Evolutionary conservation across 2,329 filamentous ascomycete genomes (phyloP), one percentile per base, ranked within the genome.

Genomic region (Thelonectria blattea): DNA sequence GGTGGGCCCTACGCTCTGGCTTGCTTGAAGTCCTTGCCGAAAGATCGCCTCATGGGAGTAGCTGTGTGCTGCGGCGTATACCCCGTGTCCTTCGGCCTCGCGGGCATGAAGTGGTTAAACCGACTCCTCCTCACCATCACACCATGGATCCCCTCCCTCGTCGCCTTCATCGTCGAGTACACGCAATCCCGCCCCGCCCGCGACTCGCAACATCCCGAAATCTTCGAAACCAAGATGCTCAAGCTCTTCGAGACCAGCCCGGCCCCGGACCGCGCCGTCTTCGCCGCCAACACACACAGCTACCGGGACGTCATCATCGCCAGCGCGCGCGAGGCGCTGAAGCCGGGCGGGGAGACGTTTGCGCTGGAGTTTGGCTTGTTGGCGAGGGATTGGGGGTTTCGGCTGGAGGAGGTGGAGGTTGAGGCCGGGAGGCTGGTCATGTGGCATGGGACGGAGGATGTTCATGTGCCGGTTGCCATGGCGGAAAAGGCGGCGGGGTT

Each of bases 1-100:
- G 74, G 72, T 27, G 70, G 67, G 0, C 71, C 73, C 0, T 74
- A 72, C 52, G 71, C 65, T 11, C 53, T 75, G 18, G 68, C 71
- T 1, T 75, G 72, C 47, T 66, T 68, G 22, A 52, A 58, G 15
- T 24, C 52, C 42, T 54, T 62, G 9, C 61, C 65, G 15, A 54
- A 52, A 8, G 20, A 56, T 10, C 49, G 61, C 12, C 56, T 67
- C 3, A 37, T 22, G 9, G 58, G 56, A 1, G 58, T 18, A 22
- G 52, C 57, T 5, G 41, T 68, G 18, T 58, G 66, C 11, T 59
- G 60, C 2, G 65, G 66, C 18, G 34, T 71, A 20, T 66, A 54
- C 50, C 61, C 67, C 2, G 45, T 52, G 9, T 17, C 22, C 3
- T 48, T 64, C 1, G 65, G 66, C 7, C 54, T 48, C 7, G 48